Conservation (phyloP, 148 eudicot species). For the Chenopodium formosanum region DNA sequence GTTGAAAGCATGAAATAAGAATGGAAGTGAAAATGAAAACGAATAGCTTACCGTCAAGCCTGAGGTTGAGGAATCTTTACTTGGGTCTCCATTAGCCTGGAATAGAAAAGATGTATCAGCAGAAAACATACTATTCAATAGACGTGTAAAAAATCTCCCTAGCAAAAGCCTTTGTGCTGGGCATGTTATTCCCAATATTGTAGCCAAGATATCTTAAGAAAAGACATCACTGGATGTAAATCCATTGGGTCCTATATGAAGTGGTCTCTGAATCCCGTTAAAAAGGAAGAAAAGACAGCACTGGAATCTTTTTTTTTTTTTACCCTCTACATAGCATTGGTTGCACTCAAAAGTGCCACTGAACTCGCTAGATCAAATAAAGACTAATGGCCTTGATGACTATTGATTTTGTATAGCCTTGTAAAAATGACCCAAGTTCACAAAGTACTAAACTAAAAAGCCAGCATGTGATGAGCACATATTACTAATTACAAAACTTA, state of each 20-base stretch:
- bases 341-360: not conserved
- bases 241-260: not conserved
- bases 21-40: not conserved
- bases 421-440: not conserved
- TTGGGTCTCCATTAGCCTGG: constrained; percentile 34
- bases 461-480: not conserved
- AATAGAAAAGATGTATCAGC: constrained; percentile 4
- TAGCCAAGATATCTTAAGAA: not conserved
- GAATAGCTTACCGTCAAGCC: constrained; percentile 46
- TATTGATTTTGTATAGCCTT: not conserved
- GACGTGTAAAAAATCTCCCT: constrained; percentile 1
- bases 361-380: not conserved
- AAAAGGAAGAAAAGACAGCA: too few species aligned
- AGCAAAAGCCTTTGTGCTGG: not conserved
- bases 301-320: too few species aligned
- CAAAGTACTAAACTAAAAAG: not conserved
- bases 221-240: not conserved
- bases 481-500: not conserved
- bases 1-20: not conserved
- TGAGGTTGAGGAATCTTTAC: constrained; percentile 37
- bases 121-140: not conserved
- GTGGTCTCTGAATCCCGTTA: not conserved
- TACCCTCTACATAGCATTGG: not conserved
- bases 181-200: not conserved
- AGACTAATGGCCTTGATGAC: not conserved